Conservation (phyloP, 306 rosid genomes). For the Quercus alba region DNA sequence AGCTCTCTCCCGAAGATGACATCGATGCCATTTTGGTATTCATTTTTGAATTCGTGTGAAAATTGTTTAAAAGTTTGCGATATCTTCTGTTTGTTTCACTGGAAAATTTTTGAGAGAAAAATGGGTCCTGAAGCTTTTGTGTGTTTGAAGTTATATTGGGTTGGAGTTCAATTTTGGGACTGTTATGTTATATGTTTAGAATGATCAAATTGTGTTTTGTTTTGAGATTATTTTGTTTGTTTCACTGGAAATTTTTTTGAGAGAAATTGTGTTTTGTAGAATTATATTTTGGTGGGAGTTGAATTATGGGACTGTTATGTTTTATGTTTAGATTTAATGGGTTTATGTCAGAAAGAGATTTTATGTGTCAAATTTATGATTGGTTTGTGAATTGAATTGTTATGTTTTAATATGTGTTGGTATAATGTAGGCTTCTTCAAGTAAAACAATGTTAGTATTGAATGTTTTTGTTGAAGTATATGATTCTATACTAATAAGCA, state of each 20-base stretch:
- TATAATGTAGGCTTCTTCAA: neutral
- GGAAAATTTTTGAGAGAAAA: neutral
- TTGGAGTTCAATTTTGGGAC: too few relatives aligned
- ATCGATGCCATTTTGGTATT: constrained; percentile 89
- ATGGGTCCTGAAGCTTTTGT: neutral
- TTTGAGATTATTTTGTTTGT: too few relatives aligned
- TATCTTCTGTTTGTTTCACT: neutral
- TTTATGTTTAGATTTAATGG: neutral
- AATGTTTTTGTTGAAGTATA: neutral
- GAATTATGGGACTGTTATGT: neutral
- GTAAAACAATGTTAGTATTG: neutral
- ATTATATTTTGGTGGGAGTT: too few relatives aligned
- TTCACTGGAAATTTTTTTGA: too few relatives aligned
- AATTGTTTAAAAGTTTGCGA: neutral
- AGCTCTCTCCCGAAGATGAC: constrained; percentile 95
- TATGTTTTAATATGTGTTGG: neutral
- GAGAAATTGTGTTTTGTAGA: too few relatives aligned
- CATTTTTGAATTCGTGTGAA: neutral
- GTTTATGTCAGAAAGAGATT: neutral
- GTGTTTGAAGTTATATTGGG: too few relatives aligned
- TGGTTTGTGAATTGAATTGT: neutral
- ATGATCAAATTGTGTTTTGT: too few relatives aligned
- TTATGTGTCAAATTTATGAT: neutral
- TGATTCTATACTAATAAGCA: neutral
- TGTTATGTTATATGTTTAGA: too few relatives aligned